Base-by-base conservation (phyloP, 768 basidiomycete species). In the Agaricus subrufescens region DNA sequence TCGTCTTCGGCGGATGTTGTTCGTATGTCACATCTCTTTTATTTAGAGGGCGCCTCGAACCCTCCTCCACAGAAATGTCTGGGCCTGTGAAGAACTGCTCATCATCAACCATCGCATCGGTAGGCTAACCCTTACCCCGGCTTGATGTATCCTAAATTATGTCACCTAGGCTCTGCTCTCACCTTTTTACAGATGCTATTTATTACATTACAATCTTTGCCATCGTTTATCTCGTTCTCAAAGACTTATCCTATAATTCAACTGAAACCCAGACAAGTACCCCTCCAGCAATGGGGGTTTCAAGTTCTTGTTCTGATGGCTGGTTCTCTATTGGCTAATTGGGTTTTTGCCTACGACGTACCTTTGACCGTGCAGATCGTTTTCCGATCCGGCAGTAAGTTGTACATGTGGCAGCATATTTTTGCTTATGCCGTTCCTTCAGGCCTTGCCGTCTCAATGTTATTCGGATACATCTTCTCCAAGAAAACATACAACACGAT, bases 171-270 rank as follows among this genome's bases (percentile, higher is more conserved):
- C 23, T 86, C 90, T 9, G 86, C 90, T 31, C 78, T 94, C 45
- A 93, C 91, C 3, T 90, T 93, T 71, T 83, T 83, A 11, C 92
- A 94, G 69, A 89, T 91, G 81, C 62, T 84, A 37, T 93, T 91
- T 70, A 86, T 93, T 52, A 78, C 89, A 5, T 31, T 79, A 9
- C 86, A 86, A 53, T 82, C 82, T 9, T 69, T 91, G 7, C 85
- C 89, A 1, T 75, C 78, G 0, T 89, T 89, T 63, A 56, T 92
- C 45, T 67, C 62, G 19, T 80, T 77, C 56, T 57, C 70, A 50
- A 46, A 65, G 59, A 9, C 61, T 52, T 59, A 62, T 56, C 58
- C 59, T 46, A 40, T 83, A 5, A 85, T 87, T 11, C 74, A 72
- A 1, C 71, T 91, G 26, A 87, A 84, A 67, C 75, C 83, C 14